Evolutionary conservation across 768 basidiomycete genomes (phyloP).

Genomic region (Gautieria morchelliformis): DNA sequence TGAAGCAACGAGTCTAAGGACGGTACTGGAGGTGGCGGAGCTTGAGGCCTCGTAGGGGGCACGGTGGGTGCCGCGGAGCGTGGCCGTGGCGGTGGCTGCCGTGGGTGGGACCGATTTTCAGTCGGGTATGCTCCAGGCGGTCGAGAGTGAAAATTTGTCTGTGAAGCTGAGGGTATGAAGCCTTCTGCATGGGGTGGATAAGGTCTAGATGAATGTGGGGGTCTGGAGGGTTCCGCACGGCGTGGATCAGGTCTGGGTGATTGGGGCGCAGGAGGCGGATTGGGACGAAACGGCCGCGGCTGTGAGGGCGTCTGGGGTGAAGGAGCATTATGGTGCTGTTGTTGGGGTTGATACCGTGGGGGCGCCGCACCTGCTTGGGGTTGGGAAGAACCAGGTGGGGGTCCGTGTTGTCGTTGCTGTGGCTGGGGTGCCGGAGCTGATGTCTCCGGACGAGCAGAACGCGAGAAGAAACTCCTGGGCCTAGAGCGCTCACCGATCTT

Average conservation of each 20-base stretch:
- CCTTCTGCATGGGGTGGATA: constrained; percentile 16
- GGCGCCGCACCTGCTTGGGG: background rate
- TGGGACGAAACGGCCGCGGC: constrained; percentile 7
- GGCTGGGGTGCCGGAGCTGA: constrained; percentile 15
- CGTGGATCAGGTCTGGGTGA: constrained; percentile 9
- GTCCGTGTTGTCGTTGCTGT: constrained; percentile 21
- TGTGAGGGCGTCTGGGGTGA: constrained; percentile 5
- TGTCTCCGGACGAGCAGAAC: constrained; percentile 21
- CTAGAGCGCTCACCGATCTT: constrained; percentile 18
- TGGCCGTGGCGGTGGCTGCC: constrained; percentile 25
- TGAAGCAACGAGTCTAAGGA: constrained; percentile 59
- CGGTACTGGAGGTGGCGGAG: constrained; percentile 38
- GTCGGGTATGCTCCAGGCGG: constrained; percentile 11
- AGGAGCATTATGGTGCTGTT: constrained; percentile 9
- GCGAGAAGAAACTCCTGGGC: constrained; percentile 37
- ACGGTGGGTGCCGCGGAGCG: constrained; percentile 31
- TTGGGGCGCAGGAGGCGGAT: constrained; percentile 11
- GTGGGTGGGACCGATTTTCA: constrained; percentile 4
- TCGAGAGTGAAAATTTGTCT: constrained; percentile 27
- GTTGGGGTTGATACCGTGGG: constrained; percentile 10
- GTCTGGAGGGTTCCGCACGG: constrained; percentile 12
- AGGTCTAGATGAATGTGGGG: constrained; percentile 10
- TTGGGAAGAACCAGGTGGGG: constrained; percentile 17
- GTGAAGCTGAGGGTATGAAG: constrained; percentile 16
- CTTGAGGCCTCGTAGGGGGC: constrained; percentile 22